Percentiles rank a stretch among this genome's conserved stretches.
Evolutionary conservation across 2,329 filamentous ascomycete genomes (phyloP).

Genomic region (Paecilomyces dactylethromorphus): DNA sequence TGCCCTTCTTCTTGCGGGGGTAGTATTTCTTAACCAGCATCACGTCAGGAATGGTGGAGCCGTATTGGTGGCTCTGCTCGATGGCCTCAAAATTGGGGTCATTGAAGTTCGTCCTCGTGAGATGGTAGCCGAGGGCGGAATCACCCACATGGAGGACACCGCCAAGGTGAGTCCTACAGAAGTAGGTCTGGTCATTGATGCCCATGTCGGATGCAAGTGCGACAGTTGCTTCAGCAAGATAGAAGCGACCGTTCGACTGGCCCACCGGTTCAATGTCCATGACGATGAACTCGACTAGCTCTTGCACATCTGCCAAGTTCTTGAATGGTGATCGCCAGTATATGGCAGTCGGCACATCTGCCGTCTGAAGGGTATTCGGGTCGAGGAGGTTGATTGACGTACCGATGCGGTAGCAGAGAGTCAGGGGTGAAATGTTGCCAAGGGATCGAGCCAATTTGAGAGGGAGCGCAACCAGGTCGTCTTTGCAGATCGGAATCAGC

Average conservation of each 20-base stretch:
- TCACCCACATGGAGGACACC: slow-evolving; percentile 80
- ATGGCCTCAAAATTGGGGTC: slow-evolving; percentile 77
- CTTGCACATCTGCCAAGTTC: slow-evolving; percentile 73
- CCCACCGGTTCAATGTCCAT: slow-evolving; percentile 86
- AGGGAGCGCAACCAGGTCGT: slow-evolving; percentile 90
- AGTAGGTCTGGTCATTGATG: slow-evolving; percentile 79
- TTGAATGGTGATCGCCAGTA: slow-evolving; percentile 91
- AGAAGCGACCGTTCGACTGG: slow-evolving; percentile 69
- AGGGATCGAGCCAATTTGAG: slow-evolving; percentile 79
- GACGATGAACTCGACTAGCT: slow-evolving; percentile 86
- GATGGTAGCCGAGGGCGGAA: slow-evolving; percentile 88
- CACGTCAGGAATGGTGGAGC: slow-evolving; percentile 79
- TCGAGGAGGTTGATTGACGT: slow-evolving; percentile 87
- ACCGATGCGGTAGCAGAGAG: slow-evolving; percentile 80
- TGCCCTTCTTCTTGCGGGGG: slow-evolving; percentile 74
- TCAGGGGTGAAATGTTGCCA: slow-evolving; percentile 82
- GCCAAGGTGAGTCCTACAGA: slow-evolving; percentile 84
- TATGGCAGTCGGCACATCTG: slow-evolving; percentile 71
- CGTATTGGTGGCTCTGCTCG: slow-evolving; percentile 69
- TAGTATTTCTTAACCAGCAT: slow-evolving; percentile 97
- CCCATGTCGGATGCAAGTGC: slow-evolving; percentile 82
- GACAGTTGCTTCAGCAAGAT: slow-evolving; percentile 80
- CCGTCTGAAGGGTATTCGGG: slow-evolving; percentile 81
- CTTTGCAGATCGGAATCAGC: slow-evolving; percentile 91
- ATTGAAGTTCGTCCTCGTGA: slow-evolving; percentile 89